Evolutionary conservation across 2,329 filamentous ascomycete species (phyloP).

Genomic region (Phoma sp.): DNA sequence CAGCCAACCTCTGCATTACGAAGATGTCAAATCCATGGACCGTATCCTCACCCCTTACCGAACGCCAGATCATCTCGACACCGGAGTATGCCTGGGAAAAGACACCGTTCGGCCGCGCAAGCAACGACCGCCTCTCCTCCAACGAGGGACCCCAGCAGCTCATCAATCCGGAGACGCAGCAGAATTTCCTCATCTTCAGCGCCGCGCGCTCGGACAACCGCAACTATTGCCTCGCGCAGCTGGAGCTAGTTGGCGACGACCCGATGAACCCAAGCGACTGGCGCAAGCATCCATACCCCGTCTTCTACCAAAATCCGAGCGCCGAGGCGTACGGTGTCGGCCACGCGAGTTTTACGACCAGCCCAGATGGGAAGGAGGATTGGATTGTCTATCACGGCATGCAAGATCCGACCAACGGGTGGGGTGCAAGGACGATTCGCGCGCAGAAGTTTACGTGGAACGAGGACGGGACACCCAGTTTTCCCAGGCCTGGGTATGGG

Average conservation of each 20-base stretch:
- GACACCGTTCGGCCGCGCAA: conserved; percentile 56
- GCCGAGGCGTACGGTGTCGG: conserved; percentile 57
- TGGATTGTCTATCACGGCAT: conserved; percentile 64
- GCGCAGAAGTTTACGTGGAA: conserved; percentile 59
- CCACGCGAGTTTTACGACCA: conserved; percentile 59
- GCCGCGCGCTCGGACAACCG: conserved; percentile 59
- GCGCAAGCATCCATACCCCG: conserved; percentile 54
- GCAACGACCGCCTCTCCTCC: conserved; percentile 55
- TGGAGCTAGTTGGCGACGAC: conserved; percentile 57
- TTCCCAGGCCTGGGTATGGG: conserved; percentile 58
- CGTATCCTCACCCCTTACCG: conserved; percentile 53
- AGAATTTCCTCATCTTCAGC: conserved; percentile 58
- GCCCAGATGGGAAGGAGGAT: conserved; percentile 55
- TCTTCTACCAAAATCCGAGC: conserved; percentile 58
- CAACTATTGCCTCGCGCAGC: conserved; percentile 60
- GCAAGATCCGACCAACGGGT: conserved; percentile 55
- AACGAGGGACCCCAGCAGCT: conserved; percentile 61
- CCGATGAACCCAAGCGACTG: conserved; percentile 58
- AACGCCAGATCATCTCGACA: conserved; percentile 56
- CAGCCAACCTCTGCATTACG: conserved; percentile 61
- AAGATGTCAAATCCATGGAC: conserved; percentile 58
- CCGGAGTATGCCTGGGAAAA: conserved; percentile 60
- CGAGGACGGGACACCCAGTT: conserved; percentile 54
- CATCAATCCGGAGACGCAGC: conserved; percentile 54
- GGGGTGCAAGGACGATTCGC: conserved; percentile 56